Evolutionary conservation across 768 basidiomycete genomes (phyloP).

Genomic region (Mycena chlorophos): DNA sequence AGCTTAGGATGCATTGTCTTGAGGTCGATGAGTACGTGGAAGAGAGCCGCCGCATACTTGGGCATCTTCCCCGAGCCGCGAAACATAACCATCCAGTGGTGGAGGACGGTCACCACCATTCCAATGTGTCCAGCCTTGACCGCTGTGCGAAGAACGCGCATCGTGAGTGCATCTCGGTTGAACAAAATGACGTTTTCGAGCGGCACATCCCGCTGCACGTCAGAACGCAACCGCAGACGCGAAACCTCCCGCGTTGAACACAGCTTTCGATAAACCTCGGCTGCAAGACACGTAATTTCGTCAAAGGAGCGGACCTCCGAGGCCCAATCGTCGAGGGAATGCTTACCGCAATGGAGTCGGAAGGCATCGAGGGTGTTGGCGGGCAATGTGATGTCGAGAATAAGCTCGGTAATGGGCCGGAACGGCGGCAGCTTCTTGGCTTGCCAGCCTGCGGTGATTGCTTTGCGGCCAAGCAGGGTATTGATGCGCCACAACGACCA

Average conservation of each 20-base stretch:
- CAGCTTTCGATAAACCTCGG: not conserved
- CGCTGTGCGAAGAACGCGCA: conserved; percentile 10
- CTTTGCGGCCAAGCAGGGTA: conserved; percentile 7
- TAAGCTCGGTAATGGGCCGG: conserved; percentile 11
- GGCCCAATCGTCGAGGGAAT: conserved; percentile 3
- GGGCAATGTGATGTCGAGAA: conserved; percentile 5
- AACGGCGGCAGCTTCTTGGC: conserved; percentile 16
- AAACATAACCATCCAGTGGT: conserved; percentile 20
- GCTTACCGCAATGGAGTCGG: conserved; percentile 6
- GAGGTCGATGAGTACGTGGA: conserved; percentile 4
- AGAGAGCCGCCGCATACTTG: conserved; percentile 18
- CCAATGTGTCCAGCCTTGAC: conserved; percentile 21
- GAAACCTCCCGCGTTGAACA: conserved; percentile 7
- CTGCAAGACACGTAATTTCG: not conserved
- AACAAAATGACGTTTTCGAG: conserved; percentile 19
- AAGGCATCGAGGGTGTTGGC: conserved; percentile 16
- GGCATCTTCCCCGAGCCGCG: conserved; percentile 17
- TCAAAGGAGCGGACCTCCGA: not conserved
- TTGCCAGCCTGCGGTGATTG: conserved; percentile 14
- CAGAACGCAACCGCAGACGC: not conserved
- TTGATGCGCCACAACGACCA: conserved; percentile 14
- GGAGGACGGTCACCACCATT: conserved; percentile 11
- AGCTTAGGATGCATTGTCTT: too few species aligned
- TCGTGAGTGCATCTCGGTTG: conserved; percentile 18
- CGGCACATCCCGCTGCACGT: conserved; percentile 3